phyloP scores from a whole-genome alignment of 176 grass and related monocot genomes.

The Musa schizocarpa region DNA sequence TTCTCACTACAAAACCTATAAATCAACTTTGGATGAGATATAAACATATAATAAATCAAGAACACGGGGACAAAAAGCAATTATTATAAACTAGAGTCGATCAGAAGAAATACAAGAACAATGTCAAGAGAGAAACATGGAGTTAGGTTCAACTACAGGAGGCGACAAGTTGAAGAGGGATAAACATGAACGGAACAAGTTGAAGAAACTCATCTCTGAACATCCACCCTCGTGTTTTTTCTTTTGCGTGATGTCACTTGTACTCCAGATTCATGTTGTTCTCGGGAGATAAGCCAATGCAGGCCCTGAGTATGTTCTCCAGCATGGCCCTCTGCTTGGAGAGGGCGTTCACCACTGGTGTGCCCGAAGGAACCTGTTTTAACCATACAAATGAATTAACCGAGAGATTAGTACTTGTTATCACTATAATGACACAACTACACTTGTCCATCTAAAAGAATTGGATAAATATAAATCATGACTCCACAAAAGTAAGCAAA shows the following conservation, averaged over 20 bases:
- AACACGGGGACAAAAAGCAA: no score
- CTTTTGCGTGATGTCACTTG: constrained; percentile 42
- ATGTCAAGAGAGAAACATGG: not conserved
- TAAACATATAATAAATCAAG: no score
- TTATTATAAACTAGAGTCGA: no score
- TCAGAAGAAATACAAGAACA: no score
- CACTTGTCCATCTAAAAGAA: no score
- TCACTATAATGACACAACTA: no score
- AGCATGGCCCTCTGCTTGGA: constrained; percentile 96
- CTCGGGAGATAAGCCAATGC: constrained; percentile 80
- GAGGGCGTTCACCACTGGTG: constrained; percentile 91
- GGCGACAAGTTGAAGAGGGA: not conserved
- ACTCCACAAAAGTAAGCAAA: no score
- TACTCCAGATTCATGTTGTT: constrained; percentile 97
- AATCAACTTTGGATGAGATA: no score
- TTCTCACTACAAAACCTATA: no score
- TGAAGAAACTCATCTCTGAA: not conserved
- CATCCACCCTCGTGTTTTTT: not conserved
- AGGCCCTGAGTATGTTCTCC: constrained; percentile 97
- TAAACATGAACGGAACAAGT: not conserved
- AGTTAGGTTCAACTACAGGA: not conserved
- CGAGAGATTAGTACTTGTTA: not conserved
- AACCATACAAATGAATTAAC: not conserved
- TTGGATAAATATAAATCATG: no score
- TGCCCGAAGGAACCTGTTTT: constrained; percentile 78